Base-by-base conservation (phyloP, 225 moss, liverwort and hornwort genomes). In the Pleurozium schreberi region DNA sequence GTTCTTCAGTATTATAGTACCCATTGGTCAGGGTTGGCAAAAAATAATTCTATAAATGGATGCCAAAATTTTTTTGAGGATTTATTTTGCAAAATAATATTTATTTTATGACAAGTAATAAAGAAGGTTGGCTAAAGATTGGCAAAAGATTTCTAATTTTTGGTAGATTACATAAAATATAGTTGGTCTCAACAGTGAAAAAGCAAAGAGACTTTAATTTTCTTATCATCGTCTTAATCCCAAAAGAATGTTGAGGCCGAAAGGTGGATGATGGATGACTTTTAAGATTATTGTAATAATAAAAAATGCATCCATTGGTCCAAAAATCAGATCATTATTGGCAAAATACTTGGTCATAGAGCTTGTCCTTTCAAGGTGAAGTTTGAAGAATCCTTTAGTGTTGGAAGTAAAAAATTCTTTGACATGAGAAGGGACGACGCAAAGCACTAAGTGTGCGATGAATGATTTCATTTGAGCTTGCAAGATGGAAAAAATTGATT, bases 371-470 rank as follows among this genome's bases (percentile, higher is more conserved):
- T 38, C 9, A 55, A 36, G 10, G 8, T 76, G 33, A 21, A 53
- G 2, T 23, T 2, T 14, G 23, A 76, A 22, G 36, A 76, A 1
- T 23, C 36, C 0, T 53, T 53, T 14, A 9, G 5, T 53, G 2
- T 77, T 23, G 14, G 14, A 36, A 14, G 14, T 52, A 22, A 52
- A 5, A 76, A 50, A 18, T 2, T 17, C 12, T 49, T 75, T 50
- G 3, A 45, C 1, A 1, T 1, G 0, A 74, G 16, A 45, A 45
- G 1, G 2, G 18, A 45, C 3, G 0, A 0, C 0, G 0, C 0
- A 5, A 2, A 43, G 4, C n/a, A 71, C 5, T 26, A 43, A 71
- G 27, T 73, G 9, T 45, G 0, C 5, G 0, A 16, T 27, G 0
- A 27, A 43, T 71, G 43, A 15, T 27, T 71, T 71, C 16, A 71